phyloP scores from a whole-genome alignment of 2,329 filamentous ascomycete genomes.

The Gaeumannomyces tritici region DNA sequence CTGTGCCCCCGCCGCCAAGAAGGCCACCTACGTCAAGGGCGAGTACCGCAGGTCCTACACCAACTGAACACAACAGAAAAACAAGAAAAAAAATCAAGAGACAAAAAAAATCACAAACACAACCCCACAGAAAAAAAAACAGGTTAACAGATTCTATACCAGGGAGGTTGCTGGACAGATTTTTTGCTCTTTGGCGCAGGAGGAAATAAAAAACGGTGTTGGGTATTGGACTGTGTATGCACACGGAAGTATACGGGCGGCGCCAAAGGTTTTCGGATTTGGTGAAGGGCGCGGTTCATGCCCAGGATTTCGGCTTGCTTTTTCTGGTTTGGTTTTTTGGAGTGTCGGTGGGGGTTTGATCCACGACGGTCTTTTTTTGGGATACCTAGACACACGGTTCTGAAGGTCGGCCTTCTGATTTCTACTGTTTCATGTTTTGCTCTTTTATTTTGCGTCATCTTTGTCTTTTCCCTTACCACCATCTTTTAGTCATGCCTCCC shows the following conservation, averaged over 20 bases:
- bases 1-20: background rate
- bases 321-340: background rate
- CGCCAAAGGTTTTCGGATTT: background rate
- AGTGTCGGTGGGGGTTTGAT: background rate
- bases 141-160: background rate
- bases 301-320: background rate
- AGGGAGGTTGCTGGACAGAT: background rate
- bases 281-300: background rate
- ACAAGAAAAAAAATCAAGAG: background rate
- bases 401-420: constrained; percentile 3
- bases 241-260: background rate
- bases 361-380: background rate
- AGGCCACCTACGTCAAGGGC: background rate
- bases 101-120: background rate
- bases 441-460: background rate
- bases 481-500: background rate
- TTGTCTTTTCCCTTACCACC: background rate
- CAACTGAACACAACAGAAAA: background rate
- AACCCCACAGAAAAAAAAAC: background rate
- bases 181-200: background rate
- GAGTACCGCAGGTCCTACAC: background rate
- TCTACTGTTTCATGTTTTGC: background rate
- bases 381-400: background rate
- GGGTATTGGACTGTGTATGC: background rate
- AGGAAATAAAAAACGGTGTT: background rate